Base-by-base conservation (phyloP, 768 basidiomycete genomes). In the Scleroderma citrinum region DNA sequence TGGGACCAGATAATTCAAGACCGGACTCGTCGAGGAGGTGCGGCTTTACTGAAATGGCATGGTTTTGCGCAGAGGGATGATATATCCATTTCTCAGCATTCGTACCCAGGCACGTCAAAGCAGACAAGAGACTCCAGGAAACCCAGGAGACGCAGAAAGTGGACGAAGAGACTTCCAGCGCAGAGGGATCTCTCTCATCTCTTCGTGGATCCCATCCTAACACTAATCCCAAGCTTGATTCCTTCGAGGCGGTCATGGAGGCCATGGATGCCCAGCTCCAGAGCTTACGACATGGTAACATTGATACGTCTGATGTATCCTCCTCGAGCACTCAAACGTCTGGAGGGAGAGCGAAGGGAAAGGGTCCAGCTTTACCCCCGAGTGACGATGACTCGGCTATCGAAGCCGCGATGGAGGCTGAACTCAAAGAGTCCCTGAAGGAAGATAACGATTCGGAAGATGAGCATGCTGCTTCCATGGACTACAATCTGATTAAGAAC, bases 181-280 rank as follows among this genome's bases (percentile, higher is more conserved):
- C 50, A 69, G 67, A 30, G 59, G 53, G 30, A 45, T 52, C 39
- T 61, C 51, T 58, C 13, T 46, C 56, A 17, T 59, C 71, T 16
- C 56, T 52, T n/a, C 54, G 69, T 29, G 71, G 68, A 3, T 66
- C 71, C 14, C 69, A 68, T 17, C 72, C 72, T 12, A 72, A 69
- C 46, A 63, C 68, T 7, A 87, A 92, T 63, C 78, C 83, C 3
- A 80, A 83, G 41, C 74, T 98, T 19, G 80, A 94, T 63, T 93
- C 92, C 0, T 98, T 99, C 54, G 96, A 99, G 62, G 80, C 87
- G 1, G 90, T 98, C 29, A 98, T 98, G 96, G 78, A 81, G 60
- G 92, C 92, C 2, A 90, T 98, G 85, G 96, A 99, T 57, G 78
- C 72, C 16, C 89, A 96, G 57, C 73, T 99, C 26, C 73, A 72